Evolutionary conservation across 1,284 basidiomycete species (phyloP), one percentile per base, ranked within the genome.

Genomic region (Entoloma clypeatum): DNA sequence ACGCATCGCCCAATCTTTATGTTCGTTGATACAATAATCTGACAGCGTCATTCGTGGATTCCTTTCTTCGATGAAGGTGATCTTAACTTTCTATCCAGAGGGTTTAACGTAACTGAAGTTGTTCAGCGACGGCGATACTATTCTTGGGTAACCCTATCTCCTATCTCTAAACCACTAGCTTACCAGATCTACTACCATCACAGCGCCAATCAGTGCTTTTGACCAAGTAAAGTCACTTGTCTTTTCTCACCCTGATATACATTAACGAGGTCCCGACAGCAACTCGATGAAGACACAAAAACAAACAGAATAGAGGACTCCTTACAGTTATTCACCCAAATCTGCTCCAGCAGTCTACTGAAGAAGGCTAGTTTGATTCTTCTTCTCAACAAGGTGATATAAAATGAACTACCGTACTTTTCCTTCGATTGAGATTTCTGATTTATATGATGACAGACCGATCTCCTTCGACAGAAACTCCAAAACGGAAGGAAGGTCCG

Each of bases 41-140:
- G 41, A 10, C 50, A 84, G 77, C 65, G 81, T 47, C 77, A 79
- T 47, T 75, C 76, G n/a, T 84, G 81, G 81, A 73, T 79, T 27
- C 79, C 81, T 26, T 84, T 75, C 57, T 84, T 84, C 52, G 81
- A 84, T 53, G 80, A 84, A 53, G 79, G 79, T 78, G 34, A 34
- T 33, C 5, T 13, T 36, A 10, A 9, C 16, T 26, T 31, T 17
- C 22, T 30, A 9, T 7, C 14, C n/a, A 18, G 19, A 27, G 11
- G n/a, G 9, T 9, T 36, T 14, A 16, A 18, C 11, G 16, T 37
- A 9, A 39, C 17, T 9, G 16, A n/a, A 8, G 29, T 18, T 24
- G n/a, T n/a, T 28, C 31, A 52, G 48, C 46, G 6, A 50, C 46
- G n/a, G 46, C 48, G 3, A 49, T 52, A 23, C 24, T 52, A 23